Evolutionary conservation across 495 filamentous ascomycete species (phyloP), one percentile per base, ranked within the genome.

Genomic region (Terfezia claveryi): DNA sequence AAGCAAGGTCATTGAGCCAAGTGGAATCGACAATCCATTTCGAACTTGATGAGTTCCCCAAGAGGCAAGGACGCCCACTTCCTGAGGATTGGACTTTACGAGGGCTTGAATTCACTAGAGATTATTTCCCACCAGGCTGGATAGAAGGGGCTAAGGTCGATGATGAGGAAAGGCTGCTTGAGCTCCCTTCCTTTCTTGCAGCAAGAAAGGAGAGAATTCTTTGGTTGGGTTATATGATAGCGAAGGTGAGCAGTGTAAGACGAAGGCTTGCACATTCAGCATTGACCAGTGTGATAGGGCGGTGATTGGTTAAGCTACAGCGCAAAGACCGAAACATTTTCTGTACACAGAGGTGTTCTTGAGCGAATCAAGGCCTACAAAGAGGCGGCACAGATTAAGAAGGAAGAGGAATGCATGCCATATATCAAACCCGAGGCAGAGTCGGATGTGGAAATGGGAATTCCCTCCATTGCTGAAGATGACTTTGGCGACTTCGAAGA

Each of bases 1-100:
- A 61, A 16, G 67, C 72, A 14, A 65, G 2, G 62, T 32, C 27
- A 32, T 32, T 32, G 27, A 12, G 55, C 70, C 51, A 10, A 16
- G 56, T 36, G 46, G 37, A n/a, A 56, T 68, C 71, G 50, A 57
- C 64, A 11, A 72, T 46, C 8, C 14, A 72, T 1, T 69, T 81
- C 37, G 75, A 79, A 51, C 61, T 63, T 36, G 62, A 72, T 38
- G 58, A 59, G 0, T 82, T 84, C 50, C 80, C 76, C 0, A 58
- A 63, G 50, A 63, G 72, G 7, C 70, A 78, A 2, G 73, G 62
- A 8, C 70, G 75, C n/a, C 85, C 85, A 5, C 64, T 94, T 0
- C 80, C 85, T 0, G 91, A 95, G 58, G 91, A 98, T 58, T 94
- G 79, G 57, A 71, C 80, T 0, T 77, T 93, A 54, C 76, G 82